A percentile compares a stretch with the other conserved stretches of the same genome.
phyloP scores from a whole-genome alignment of 306 rosid genomes.

The Ammopiptanthus mongolicus region DNA sequence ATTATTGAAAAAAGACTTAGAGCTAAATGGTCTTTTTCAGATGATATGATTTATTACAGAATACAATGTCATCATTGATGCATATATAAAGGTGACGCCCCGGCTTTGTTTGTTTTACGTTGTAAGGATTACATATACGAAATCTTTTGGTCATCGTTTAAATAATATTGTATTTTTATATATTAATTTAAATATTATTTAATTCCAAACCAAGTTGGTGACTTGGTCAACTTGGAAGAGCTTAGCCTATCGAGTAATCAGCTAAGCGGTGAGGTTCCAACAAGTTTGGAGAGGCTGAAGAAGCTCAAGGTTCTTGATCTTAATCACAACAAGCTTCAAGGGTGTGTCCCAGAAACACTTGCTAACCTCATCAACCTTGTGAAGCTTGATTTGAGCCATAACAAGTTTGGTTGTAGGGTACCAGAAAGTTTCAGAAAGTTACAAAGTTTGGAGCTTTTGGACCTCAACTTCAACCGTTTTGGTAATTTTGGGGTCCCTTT shows the following conservation, averaged over 20 bases:
- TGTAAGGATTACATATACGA: too few species aligned
- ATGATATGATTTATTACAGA: too few species aligned
- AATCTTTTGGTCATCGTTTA: too few species aligned
- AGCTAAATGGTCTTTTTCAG: too few species aligned
- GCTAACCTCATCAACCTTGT: slow-evolving; percentile 49
- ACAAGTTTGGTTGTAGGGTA: slow-evolving; percentile 44
- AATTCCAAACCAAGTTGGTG: slow-evolving; percentile 25
- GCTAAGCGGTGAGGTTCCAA: slow-evolving; percentile 43
- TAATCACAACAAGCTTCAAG: slow-evolving; percentile 40
- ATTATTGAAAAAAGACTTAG: too few species aligned
- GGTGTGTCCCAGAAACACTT: slow-evolving; percentile 33
- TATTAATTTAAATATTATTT: too few species aligned
- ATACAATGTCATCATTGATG: too few species aligned
- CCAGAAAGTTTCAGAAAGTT: slow-evolving; percentile 44
- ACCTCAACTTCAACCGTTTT: slow-evolving; percentile 60
- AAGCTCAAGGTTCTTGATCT: slow-evolving; percentile 62
- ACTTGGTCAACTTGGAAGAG: slow-evolving; percentile 47
- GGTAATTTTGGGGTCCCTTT: slow-evolving; percentile 60
- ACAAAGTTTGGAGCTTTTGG: slow-evolving; percentile 50
- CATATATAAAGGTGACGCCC: too few species aligned
- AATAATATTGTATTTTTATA: too few species aligned
- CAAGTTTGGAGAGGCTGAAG: slow-evolving; percentile 26
- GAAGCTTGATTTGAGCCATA: slow-evolving; percentile 66
- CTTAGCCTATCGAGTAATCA: slow-evolving; percentile 56
- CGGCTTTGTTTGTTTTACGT: too few species aligned